These are phyloP conservation scores for Xanthoconium purpureum DNA, from an alignment of 768 basidiomycete genomes.

Conservation along the genomic window DNA sequence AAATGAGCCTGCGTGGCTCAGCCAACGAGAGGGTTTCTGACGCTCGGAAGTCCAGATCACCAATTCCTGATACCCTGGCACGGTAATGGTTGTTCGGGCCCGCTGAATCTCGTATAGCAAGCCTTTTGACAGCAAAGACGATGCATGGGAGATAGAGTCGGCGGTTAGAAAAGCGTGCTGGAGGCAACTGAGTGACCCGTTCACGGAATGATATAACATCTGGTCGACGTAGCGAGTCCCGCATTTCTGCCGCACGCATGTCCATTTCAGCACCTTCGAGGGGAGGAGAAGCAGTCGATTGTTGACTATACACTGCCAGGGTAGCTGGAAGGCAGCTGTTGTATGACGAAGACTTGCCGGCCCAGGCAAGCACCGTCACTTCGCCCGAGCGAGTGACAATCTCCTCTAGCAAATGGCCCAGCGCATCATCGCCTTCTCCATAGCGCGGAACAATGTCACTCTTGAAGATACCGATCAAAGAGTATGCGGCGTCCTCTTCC, in stretches of 20 bases:
- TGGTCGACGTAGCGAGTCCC: no score
- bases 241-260: no score
- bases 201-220: no score
- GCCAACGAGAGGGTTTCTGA: not conserved
- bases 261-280: not conserved
- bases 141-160: constrained; percentile 2
- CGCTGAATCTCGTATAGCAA: not conserved
- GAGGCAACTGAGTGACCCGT: no score
- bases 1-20: not conserved
- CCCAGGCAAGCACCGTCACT: constrained; percentile 9
- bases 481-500: constrained; percentile 10
- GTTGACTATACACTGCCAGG: not conserved
- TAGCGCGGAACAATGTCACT: not conserved
- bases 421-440: constrained; percentile 1
- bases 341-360: constrained; percentile 7
- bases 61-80: not conserved
- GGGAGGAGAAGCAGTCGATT: not conserved
- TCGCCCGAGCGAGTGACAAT: constrained; percentile 9
- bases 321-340: constrained; percentile 12
- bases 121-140: not conserved
- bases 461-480: constrained; percentile 10
- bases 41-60: not conserved
- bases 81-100: not conserved
- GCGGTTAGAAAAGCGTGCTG: no score
- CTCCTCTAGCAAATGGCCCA: constrained; percentile 13